Percentiles rank a stretch among this genome's conserved stretches.
phyloP scores from a whole-genome alignment of 441 rosid genomes.

The Monsonia emarginata region DNA sequence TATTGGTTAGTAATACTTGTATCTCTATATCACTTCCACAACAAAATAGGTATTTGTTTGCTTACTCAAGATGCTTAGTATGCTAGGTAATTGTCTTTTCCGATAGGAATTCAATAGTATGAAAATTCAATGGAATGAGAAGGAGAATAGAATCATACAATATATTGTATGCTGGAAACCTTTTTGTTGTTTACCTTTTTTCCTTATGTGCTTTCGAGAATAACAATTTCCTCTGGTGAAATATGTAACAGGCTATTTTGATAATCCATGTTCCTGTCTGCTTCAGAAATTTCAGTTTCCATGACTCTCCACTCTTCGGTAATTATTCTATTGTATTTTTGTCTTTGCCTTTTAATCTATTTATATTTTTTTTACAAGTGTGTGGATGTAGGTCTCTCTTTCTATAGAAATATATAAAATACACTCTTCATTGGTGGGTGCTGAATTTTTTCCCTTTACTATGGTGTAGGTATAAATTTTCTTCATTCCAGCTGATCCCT shows the following conservation, averaged over 20 bases:
- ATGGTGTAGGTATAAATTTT: conserved; percentile 1
- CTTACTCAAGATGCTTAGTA: background rate
- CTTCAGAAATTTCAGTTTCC: conserved; percentile 46
- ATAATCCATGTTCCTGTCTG: conserved; percentile 39
- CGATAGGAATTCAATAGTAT: background rate
- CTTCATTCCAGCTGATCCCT: conserved; percentile 5
- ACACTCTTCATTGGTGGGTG: background rate
- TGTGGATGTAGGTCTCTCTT: conserved; percentile 29
- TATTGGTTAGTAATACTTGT: conserved; percentile 51
- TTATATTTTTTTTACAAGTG: background rate
- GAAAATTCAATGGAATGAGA: background rate
- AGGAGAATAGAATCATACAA: no score
- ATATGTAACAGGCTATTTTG: conserved; percentile 64
- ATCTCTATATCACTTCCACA: background rate
- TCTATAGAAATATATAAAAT: conserved; percentile 4
- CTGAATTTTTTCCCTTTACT: background rate
- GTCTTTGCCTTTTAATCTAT: background rate
- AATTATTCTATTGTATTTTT: conserved; percentile 27
- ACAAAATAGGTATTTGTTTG: background rate
- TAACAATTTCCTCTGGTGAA: conserved; percentile 6
- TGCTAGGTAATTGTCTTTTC: background rate
- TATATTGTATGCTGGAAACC: no score
- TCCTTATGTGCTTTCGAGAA: background rate
- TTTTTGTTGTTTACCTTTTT: background rate
- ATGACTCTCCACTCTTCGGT: conserved; percentile 63